A percentile compares a stretch with the other conserved stretches of the same genome.
Evolutionary conservation across 1,284 basidiomycete species (phyloP).

Genomic region (Heterobasidion parviporum): DNA sequence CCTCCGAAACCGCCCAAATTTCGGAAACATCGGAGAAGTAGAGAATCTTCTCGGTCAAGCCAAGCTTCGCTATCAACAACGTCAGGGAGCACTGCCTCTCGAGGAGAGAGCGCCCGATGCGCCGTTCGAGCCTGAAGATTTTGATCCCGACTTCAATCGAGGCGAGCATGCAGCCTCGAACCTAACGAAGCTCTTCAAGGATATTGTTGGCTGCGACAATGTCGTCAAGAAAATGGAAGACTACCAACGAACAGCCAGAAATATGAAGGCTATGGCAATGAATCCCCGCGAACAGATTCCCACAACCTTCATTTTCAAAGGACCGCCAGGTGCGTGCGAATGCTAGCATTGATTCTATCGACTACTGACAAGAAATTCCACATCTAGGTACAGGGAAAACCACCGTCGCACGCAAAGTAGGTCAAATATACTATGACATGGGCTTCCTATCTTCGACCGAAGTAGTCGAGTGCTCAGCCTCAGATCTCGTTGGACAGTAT

Average conservation of each 20-base stretch:
- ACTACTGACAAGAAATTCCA: slow-evolving; percentile 31
- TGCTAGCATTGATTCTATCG: slow-evolving; percentile 16
- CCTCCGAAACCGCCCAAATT: slow-evolving; percentile 48
- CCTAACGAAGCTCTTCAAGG: slow-evolving; percentile 48
- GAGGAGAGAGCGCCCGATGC: slow-evolving; percentile 27
- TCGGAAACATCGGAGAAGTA: slow-evolving; percentile 61
- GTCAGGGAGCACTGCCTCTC: slow-evolving; percentile 27
- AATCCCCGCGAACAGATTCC: slow-evolving; percentile 39
- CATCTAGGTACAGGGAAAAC: slow-evolving; percentile 32
- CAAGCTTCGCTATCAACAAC: slow-evolving; percentile 40
- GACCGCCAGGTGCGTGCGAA: slow-evolving; percentile 58
- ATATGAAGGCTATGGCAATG: slow-evolving; percentile 29
- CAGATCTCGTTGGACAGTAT: slow-evolving; percentile 58
- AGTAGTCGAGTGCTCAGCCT: slow-evolving; percentile 55
- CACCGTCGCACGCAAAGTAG: slow-evolving; percentile 33
- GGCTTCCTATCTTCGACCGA: slow-evolving; percentile 45
- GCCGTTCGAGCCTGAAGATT: slow-evolving; percentile 51
- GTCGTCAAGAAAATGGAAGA: slow-evolving; percentile 36
- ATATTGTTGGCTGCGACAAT: slow-evolving; percentile 51
- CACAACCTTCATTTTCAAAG: slow-evolving; percentile 64
- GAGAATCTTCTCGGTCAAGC: slow-evolving; percentile 53
- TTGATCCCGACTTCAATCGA: slow-evolving; percentile 52
- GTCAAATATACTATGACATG: slow-evolving; percentile 59
- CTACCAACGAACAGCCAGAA: slow-evolving; percentile 43
- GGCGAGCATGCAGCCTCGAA: slow-evolving; percentile 36